A percentile compares a stretch with the other conserved stretches of the same genome.
These are phyloP conservation scores for Seiridium unicorne DNA, from an alignment of 2,329 filamentous ascomycete genomes.

Conservation along the genomic window DNA sequence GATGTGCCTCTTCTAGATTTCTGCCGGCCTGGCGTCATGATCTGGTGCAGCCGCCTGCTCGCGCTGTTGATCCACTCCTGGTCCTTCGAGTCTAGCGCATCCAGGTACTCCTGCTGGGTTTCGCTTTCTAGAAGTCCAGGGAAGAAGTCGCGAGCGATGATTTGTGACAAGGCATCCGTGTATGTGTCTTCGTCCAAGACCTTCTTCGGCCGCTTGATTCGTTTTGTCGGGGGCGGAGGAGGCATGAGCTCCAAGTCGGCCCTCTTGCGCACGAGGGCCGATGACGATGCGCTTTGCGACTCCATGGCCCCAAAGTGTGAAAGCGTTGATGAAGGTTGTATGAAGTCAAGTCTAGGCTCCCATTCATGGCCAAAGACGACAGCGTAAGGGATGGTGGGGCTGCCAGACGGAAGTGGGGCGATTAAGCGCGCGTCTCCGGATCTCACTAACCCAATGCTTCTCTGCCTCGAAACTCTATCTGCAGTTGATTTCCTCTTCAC, in stretches of 20 bases:
- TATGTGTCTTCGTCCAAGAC: conserved; percentile 94
- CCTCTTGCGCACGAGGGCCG: conserved; percentile 65
- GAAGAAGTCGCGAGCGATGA: conserved; percentile 96
- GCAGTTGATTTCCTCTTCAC: too few species aligned
- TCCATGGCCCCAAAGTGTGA: conserved; percentile 32
- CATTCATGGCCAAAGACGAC: neutral
- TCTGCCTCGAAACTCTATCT: too few species aligned
- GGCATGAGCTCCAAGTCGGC: conserved; percentile 76
- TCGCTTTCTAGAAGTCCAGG: conserved; percentile 84
- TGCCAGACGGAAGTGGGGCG: too few species aligned
- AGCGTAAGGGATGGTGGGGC: neutral
- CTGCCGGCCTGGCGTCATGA: conserved; percentile 74
- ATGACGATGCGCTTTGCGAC: conserved; percentile 36
- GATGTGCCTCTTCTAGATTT: conserved; percentile 30
- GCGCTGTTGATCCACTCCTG: conserved; percentile 83
- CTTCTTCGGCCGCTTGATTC: conserved; percentile 85
- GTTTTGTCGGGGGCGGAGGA: conserved; percentile 79
- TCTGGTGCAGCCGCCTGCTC: conserved; percentile 66
- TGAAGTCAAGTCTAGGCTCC: neutral
- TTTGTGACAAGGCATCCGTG: conserved; percentile 84
- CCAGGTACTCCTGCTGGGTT: conserved; percentile 86
- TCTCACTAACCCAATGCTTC: neutral
- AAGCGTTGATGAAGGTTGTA: neutral
- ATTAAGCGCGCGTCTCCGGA: neutral
- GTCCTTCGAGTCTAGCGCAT: conserved; percentile 85